Conservation (phyloP, 805 yeast species). For the Wickerhamiella musiphila region DNA sequence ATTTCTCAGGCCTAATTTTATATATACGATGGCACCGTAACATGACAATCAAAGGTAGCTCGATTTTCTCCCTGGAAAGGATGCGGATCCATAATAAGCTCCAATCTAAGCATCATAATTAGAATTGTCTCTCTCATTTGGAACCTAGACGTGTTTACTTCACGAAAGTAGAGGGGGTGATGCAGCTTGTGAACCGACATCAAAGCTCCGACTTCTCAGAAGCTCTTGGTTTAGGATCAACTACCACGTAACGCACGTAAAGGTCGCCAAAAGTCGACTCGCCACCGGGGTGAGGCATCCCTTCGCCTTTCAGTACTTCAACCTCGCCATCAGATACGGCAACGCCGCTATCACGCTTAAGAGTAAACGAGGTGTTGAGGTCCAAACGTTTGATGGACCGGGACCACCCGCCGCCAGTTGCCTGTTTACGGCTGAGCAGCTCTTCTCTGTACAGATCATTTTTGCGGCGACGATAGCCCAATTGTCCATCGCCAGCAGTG, state of each 20-base stretch:
- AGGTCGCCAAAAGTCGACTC: conserved; percentile 32
- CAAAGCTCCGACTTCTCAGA: conserved; percentile 3
- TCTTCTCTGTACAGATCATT: conserved; percentile 66
- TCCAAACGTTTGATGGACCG: conserved; percentile 54
- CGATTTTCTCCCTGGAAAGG: no score
- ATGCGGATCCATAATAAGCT: no score
- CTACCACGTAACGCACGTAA: conserved; percentile 28
- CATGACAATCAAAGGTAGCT: no score
- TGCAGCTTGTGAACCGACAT: no score
- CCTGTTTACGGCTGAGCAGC: conserved; percentile 51
- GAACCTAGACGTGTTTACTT: no score
- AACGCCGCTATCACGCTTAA: conserved; percentile 36
- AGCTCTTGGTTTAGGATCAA: conserved; percentile 5
- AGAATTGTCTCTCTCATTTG: no score
- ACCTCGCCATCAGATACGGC: conserved; percentile 48
- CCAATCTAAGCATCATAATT: no score
- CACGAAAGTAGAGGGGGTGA: neutral
- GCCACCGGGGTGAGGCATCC: conserved; percentile 56
- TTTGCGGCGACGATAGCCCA: conserved; percentile 79
- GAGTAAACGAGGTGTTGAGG: conserved; percentile 29
- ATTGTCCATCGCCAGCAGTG: conserved; percentile 36
- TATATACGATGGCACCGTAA: no score
- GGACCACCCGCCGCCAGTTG: conserved; percentile 66
- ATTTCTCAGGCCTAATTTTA: no score
- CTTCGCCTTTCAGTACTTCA: conserved; percentile 55